Evolutionary conservation across 768 basidiomycete genomes (phyloP).

Genomic region (Pluteus cervinus): DNA sequence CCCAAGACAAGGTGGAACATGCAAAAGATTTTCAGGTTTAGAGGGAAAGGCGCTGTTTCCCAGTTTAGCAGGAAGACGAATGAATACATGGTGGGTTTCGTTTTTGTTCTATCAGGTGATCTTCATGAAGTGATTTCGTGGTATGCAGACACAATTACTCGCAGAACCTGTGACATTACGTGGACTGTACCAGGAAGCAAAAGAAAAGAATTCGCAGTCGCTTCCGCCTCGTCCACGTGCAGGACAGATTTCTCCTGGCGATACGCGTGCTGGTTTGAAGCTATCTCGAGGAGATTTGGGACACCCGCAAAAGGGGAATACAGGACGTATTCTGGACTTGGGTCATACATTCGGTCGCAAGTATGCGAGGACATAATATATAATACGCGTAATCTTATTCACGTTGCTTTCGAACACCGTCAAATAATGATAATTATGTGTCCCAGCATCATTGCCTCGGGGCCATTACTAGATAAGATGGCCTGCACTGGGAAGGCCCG

Average conservation of each 20-base stretch:
- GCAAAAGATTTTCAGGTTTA: conserved; percentile 64
- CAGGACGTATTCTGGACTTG: conserved; percentile 19
- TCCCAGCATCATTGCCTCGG: too few species aligned
- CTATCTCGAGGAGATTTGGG: conserved; percentile 51
- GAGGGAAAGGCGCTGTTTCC: conserved; percentile 36
- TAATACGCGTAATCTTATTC: too few species aligned
- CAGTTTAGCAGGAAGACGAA: conserved; percentile 52
- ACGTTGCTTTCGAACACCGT: too few species aligned
- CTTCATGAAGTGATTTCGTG: too few species aligned
- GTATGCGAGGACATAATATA: conserved; percentile 14
- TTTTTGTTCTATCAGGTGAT: background rate
- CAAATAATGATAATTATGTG: too few species aligned
- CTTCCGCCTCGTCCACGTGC: conserved; percentile 33
- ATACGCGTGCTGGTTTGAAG: conserved; percentile 46
- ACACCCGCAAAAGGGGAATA: conserved; percentile 16
- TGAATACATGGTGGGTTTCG: conserved; percentile 56
- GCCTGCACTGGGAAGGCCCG: too few species aligned
- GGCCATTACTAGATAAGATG: too few species aligned
- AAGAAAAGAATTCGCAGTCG: conserved; percentile 24
- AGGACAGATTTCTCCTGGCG: conserved; percentile 54
- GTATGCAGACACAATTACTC: conserved; percentile 50
- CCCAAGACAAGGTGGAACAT: conserved; percentile 70
- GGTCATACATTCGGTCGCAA: conserved; percentile 26
- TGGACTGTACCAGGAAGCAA: conserved; percentile 37
- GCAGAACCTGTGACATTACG: conserved; percentile 55